Evolutionary conservation across 2,329 filamentous ascomycete genomes (phyloP).

Genomic region (Cladosporium cucumerinum): DNA sequence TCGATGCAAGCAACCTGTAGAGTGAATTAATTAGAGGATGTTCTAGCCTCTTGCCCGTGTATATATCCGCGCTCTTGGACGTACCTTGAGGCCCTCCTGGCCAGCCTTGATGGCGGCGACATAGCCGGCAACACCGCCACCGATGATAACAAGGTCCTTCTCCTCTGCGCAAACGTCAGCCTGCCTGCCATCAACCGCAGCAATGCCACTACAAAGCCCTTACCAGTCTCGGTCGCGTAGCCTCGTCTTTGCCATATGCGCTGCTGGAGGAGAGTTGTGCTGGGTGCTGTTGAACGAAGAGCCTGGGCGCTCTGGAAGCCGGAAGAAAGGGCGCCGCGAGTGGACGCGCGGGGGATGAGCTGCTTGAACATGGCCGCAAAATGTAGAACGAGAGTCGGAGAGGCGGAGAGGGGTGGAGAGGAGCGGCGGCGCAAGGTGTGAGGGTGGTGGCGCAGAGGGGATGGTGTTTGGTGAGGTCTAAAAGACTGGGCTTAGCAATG

Average conservation of each 20-base stretch:
- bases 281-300: slow-evolving; percentile 26
- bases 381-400: slow-evolving; percentile 2
- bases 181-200: not conserved
- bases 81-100: slow-evolving; percentile 92
- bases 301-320: slow-evolving; percentile 21
- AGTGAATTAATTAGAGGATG: not conserved
- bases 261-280: slow-evolving; percentile 48
- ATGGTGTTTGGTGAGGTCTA: slow-evolving; percentile 7
- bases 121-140: slow-evolving; percentile 96
- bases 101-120: slow-evolving; percentile 99
- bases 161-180: slow-evolving; percentile 61
- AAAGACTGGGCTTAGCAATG: not conserved
- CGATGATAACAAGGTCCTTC: slow-evolving; percentile 96
- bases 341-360: slow-evolving; percentile 23
- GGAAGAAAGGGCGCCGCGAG: slow-evolving; percentile 25
- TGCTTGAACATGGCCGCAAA: slow-evolving; percentile 27
- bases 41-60: not conserved
- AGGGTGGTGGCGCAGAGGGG: slow-evolving; percentile 1
- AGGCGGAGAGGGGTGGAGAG: not conserved
- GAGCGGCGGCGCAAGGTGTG: slow-evolving; percentile 13
- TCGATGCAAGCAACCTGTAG: slow-evolving; percentile 89
- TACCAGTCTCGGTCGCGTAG: slow-evolving; percentile 55
- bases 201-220: slow-evolving; percentile 11
- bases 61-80: not conserved
- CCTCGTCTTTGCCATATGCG: slow-evolving; percentile 54